These are phyloP conservation scores for Podaxis sp. DNA, from an alignment of 768 basidiomycete genomes.

Conservation along the genomic window DNA sequence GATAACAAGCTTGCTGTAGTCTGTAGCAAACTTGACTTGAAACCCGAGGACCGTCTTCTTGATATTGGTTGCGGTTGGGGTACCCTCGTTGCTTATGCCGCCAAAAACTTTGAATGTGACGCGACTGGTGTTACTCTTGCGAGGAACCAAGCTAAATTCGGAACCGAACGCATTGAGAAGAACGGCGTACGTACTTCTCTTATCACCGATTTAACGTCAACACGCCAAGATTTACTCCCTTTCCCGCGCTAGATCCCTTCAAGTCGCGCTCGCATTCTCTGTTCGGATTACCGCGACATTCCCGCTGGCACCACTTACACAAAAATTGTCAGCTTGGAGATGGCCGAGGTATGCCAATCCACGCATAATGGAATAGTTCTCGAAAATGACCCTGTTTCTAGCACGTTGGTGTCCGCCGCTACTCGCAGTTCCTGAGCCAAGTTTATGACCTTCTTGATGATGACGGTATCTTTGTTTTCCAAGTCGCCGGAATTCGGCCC, in stretches of 20 bases:
- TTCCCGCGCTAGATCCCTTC: conserved; percentile 37
- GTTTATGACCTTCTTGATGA: conserved; percentile 93
- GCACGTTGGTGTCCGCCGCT: conserved; percentile 96
- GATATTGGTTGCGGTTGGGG: conserved; percentile 97
- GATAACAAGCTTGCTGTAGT: conserved; percentile 97
- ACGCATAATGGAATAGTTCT: not conserved
- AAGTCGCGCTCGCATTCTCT: conserved; percentile 84
- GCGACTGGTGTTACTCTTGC: conserved; percentile 94
- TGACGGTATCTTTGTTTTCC: conserved; percentile 91
- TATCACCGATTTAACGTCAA: not conserved
- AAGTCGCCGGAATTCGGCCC: conserved; percentile 96
- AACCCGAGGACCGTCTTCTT: conserved; percentile 80
- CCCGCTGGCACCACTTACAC: conserved; percentile 77
- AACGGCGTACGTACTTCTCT: conserved; percentile 60
- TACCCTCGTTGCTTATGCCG: conserved; percentile 89
- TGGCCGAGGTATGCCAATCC: conserved; percentile 77
- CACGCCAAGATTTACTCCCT: not conserved
- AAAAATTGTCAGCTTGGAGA: conserved; percentile 96
- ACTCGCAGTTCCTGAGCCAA: conserved; percentile 84
- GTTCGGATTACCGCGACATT: conserved; percentile 92
- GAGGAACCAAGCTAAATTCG: conserved; percentile 90
- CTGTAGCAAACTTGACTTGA: conserved; percentile 89
- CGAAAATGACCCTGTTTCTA: conserved; percentile 24
- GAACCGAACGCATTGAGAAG: conserved; percentile 79
- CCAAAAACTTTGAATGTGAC: conserved; percentile 96